Conservation (phyloP, 2,329 filamentous ascomycete genomes). For the Rhytidhysteron rufulum region DNA sequence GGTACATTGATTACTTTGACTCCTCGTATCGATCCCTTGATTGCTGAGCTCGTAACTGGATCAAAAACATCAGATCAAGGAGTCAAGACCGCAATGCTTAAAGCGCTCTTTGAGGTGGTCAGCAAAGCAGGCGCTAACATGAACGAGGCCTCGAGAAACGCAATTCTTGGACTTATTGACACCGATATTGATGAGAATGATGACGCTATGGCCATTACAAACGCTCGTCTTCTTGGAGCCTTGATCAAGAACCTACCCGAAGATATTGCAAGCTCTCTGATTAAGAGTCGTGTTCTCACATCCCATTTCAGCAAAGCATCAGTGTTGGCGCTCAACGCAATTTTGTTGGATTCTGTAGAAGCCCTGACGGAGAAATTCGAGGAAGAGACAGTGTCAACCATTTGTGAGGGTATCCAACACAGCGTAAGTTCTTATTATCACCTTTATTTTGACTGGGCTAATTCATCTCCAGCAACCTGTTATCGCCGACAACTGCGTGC, state of each 20-base stretch:
- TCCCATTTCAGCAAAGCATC: slow-evolving; percentile 73
- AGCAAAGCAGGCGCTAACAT: slow-evolving; percentile 93
- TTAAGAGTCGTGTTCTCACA: slow-evolving; percentile 74
- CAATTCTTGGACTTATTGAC: slow-evolving; percentile 88
- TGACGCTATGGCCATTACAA: slow-evolving; percentile 77
- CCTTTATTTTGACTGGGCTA: slow-evolving; percentile 8
- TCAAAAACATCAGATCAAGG: slow-evolving; percentile 85
- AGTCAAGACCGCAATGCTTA: slow-evolving; percentile 93
- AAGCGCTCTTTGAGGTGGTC: slow-evolving; percentile 92
- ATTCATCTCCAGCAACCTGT: slow-evolving; percentile 56
- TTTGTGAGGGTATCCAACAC: slow-evolving; percentile 74
- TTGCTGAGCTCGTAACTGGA: slow-evolving; percentile 88
- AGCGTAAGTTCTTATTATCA: slow-evolving; percentile 55
- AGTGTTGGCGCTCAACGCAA: slow-evolving; percentile 81
- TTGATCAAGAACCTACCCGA: slow-evolving; percentile 80
- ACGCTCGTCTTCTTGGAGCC: slow-evolving; percentile 83
- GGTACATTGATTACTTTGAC: slow-evolving; percentile 95
- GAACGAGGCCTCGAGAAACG: slow-evolving; percentile 81
- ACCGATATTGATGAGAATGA: slow-evolving; percentile 73
- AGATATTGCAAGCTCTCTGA: slow-evolving; percentile 60
- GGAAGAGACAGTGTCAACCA: slow-evolving; percentile 70
- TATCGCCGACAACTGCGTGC: slow-evolving; percentile 80
- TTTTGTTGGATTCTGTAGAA: slow-evolving; percentile 75
- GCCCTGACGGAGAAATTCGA: slow-evolving; percentile 65
- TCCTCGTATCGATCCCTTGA: slow-evolving; percentile 89